phyloP scores from a whole-genome alignment of 495 filamentous ascomycete genomes.

The Podospora anserina region DNA sequence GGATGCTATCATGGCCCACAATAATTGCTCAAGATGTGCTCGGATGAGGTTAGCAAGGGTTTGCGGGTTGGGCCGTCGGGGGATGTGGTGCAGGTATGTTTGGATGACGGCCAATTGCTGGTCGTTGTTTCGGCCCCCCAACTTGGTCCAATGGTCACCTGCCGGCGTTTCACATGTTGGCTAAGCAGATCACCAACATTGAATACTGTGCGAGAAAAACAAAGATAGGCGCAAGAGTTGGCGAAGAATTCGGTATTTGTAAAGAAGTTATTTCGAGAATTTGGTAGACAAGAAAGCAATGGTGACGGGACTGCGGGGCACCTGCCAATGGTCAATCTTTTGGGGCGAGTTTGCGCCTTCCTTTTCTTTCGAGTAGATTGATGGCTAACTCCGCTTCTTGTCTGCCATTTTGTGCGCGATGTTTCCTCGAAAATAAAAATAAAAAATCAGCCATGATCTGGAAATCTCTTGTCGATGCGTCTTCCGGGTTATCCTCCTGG shows the following conservation, averaged over 20 bases:
- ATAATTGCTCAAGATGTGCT: not conserved
- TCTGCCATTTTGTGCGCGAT: not conserved
- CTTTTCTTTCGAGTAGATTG: not conserved
- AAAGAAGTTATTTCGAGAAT: too few relatives aligned
- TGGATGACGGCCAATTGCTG: slow-evolving; percentile 18
- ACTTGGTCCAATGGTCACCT: slow-evolving; percentile 7
- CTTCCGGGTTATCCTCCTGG: not conserved
- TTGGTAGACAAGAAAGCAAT: too few relatives aligned
- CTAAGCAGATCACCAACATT: not conserved
- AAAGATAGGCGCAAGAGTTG: not conserved
- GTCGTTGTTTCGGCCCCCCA: slow-evolving; percentile 13
- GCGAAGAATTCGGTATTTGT: too few relatives aligned
- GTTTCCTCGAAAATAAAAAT: too few relatives aligned
- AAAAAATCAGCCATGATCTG: not conserved
- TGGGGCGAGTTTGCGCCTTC: too few relatives aligned
- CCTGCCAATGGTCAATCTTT: too few relatives aligned
- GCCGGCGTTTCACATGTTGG: not conserved
- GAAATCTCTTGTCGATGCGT: not conserved
- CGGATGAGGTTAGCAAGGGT: not conserved
- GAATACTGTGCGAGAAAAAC: not conserved
- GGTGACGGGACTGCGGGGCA: too few relatives aligned
- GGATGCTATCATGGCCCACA: slow-evolving; percentile 3
- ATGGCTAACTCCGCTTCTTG: not conserved
- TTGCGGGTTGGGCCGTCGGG: slow-evolving; percentile 8
- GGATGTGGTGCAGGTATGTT: not conserved